Evolutionary conservation across 805 yeast species (phyloP).

Genomic region (Cyberlindnera xishuangbannaensis): DNA sequence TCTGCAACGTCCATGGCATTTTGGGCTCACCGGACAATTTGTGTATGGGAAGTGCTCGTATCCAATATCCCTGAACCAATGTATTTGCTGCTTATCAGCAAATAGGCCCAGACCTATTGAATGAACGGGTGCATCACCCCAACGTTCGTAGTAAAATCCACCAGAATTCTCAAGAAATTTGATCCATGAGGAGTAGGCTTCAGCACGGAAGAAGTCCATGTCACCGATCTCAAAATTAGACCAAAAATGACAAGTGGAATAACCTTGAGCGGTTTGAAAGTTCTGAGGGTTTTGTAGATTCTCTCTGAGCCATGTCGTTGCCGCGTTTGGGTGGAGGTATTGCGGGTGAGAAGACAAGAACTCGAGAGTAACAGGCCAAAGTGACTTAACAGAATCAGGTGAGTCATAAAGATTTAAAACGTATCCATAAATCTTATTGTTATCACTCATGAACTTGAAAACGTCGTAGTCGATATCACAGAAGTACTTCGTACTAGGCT

Average conservation of each 20-base stretch:
- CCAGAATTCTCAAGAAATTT: slow-evolving; percentile 60
- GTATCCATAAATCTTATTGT: slow-evolving; percentile 69
- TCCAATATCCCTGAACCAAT: slow-evolving; percentile 86
- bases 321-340: slow-evolving; percentile 51
- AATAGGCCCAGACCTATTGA: slow-evolving; percentile 68
- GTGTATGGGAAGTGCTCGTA: slow-evolving; percentile 69
- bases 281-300: slow-evolving; percentile 45
- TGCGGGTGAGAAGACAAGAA: slow-evolving; percentile 53
- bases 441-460: slow-evolving; percentile 64
- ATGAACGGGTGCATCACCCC: slow-evolving; percentile 95
- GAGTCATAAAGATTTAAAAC: slow-evolving; percentile 65
- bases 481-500: slow-evolving; percentile 64
- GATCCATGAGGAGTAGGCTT: slow-evolving; percentile 62
- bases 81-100: slow-evolving; percentile 61
- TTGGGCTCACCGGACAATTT: slow-evolving; percentile 63
- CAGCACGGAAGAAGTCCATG: slow-evolving; percentile 71
- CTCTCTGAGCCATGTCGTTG: slow-evolving; percentile 60
- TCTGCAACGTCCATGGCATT: slow-evolving; percentile 42
- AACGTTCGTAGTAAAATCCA: slow-evolving; percentile 83
- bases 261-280: slow-evolving; percentile 36
- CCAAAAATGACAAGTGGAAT: slow-evolving; percentile 81
- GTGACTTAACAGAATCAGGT: slow-evolving; percentile 51
- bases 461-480: slow-evolving; percentile 72
- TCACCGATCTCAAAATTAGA: slow-evolving; percentile 82
- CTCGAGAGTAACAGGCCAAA: slow-evolving; percentile 67